Base-by-base conservation (phyloP, 352 stramenopile species). In the Pythium grandisporangium region DNA sequence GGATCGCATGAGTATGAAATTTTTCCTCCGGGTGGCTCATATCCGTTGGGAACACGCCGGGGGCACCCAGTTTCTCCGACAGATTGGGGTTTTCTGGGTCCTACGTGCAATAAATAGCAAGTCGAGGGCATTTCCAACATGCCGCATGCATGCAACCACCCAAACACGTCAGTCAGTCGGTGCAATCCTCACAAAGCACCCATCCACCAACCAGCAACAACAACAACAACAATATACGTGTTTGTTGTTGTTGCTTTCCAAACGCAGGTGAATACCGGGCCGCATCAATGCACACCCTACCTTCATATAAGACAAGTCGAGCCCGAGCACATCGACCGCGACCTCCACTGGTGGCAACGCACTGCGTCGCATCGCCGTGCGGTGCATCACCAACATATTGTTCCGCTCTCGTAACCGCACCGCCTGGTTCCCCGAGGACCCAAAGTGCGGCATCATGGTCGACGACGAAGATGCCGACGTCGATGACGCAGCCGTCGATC, bases 341-440 rank as follows among this genome's bases (percentile, higher is more conserved):
- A 66, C 50, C n/a, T 87, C 75, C 1, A 50, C 38, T 1, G 61
- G 58, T 17, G 75, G 57, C 40, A 88, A 35, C 19, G 65, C 74
- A 26, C 62, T 52, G 17, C 70, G 55, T 11, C 75, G 55, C 11
- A 43, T 61, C 4, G 64, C 67, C 2, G 70, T 77, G 14, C 73
- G 70, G 30, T 91, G 78, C 78, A 91, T 91, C 11, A 70, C 51
- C 27, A 91, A 51, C 30, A 91, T 62, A 42, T 87, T 83, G 34
- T 84, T 82, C 6, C 75, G 49, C 45, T 88, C 74, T 4, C 73
- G 71, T 7, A 87, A 57, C 1, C 77, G 57, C 17, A 78, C 47
- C 7, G 63, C 55, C 1, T 73, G 73, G 20, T 68, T 84, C 1
- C 70, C 68, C 2, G 63, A 67, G 7, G 51, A 52, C 2, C 55